Base-by-base conservation (phyloP, 139 green algal species). In the Microglena sp. region DNA sequence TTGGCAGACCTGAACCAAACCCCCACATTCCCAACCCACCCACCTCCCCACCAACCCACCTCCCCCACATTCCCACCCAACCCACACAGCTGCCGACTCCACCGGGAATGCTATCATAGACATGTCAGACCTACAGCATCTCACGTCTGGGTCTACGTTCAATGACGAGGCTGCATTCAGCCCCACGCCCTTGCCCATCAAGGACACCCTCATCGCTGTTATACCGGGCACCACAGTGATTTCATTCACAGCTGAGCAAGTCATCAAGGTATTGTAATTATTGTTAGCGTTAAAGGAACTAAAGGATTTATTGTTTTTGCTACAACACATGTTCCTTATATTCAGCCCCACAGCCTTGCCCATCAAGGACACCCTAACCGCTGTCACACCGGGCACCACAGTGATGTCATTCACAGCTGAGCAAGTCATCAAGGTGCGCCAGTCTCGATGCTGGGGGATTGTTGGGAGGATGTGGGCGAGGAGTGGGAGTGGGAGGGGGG, bases 361-460 rank as follows among this genome's bases (percentile, higher is more conserved):
- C 5, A 61, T 84, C 26, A 69, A 79, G 35, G 70, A 70, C 1
- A 64, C 57, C 0, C 64, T 84, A n/a, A 71, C 81, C 4, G 73
- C 77, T n/a, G 36, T n/a, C 5, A 55, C 55, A 0, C 46, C 73
- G 1, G 61, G 60, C 55, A 73, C 50, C 11, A 34, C 71, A 1
- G 58, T 84, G 63, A 62, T 68, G 32, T 66, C 67, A 11, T 79
- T 79, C 67, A 70, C 53, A 15, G 29, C 56, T n/a, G 56, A 64
- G 29, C 56, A 64, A 27, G 21, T 45, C 7, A 24, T 50, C 40
- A 50, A 24, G 40, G 40, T 24, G 18, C 18, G 11, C 18, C 15
- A 50, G 11, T 11, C 18, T 24, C n/a, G n/a, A n/a, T n/a, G n/a
- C n/a, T n/a, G n/a, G n/a, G n/a, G n/a, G n/a, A n/a, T n/a, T n/a